A percentile compares a stretch with the other conserved stretches of the same genome.
Conservation (phyloP, 169 alveolate genomes). For the Cryptosporidium sp. region DNA sequence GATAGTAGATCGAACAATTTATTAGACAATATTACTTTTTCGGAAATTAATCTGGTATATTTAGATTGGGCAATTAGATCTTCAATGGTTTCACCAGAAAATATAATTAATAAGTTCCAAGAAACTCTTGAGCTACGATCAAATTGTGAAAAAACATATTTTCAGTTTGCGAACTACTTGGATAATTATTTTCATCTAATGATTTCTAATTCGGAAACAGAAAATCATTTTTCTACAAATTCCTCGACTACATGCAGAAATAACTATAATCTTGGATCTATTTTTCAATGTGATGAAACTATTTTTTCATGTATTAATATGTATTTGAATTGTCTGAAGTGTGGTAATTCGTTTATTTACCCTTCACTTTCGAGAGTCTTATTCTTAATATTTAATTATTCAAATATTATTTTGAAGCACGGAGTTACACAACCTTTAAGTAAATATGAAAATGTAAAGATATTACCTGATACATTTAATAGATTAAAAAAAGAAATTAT, state of each 20-base stretch:
- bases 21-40: conserved; percentile 16
- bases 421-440: background rate
- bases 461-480: conserved; percentile 1
- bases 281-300: conserved; percentile 53
- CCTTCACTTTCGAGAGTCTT: conserved; percentile 68
- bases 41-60: conserved; percentile 46
- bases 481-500: conserved; percentile 41
- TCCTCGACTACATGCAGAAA: background rate
- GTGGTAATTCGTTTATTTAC: conserved; percentile 47
- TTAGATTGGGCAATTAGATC: conserved; percentile 69
- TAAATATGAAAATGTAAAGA: conserved; percentile 27
- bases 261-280: conserved; percentile 27
- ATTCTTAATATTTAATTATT: conserved; percentile 57
- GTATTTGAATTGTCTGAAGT: conserved; percentile 55
- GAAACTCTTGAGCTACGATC: conserved; percentile 49
- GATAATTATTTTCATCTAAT: conserved; percentile 62
- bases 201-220: conserved; percentile 34
- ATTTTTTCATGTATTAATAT: conserved; percentile 49
- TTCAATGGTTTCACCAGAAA: conserved; percentile 68
- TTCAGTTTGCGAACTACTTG: conserved; percentile 62
- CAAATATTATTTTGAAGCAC: conserved; percentile 21
- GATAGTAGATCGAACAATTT: background rate
- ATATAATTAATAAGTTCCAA: conserved; percentile 17
- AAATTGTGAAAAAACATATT: conserved; percentile 70
- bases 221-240: conserved; percentile 9